These are phyloP conservation scores for Alternaria alternata DNA, from an alignment of 2,329 filamentous ascomycete species.

Conservation along the genomic window DNA sequence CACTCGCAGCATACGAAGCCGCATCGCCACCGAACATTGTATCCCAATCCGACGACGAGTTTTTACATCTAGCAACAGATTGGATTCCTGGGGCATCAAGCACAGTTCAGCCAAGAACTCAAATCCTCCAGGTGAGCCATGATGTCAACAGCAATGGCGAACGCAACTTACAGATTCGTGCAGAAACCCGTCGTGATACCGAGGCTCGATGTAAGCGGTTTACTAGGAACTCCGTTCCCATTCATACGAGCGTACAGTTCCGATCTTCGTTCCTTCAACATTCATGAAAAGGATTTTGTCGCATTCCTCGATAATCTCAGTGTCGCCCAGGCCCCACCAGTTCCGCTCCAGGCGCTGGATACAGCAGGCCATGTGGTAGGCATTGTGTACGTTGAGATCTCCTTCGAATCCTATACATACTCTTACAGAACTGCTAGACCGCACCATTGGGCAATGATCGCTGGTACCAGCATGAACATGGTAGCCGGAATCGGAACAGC, in stretches of 20 bases:
- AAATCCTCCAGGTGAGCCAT: background rate
- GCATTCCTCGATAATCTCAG: background rate
- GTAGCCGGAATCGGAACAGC: background rate
- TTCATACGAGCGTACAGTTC: background rate
- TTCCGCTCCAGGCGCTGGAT: background rate
- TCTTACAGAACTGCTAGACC: background rate
- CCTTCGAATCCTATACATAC: background rate
- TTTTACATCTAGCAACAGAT: background rate
- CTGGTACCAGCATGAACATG: background rate
- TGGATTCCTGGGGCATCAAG: background rate
- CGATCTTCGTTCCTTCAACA: background rate
- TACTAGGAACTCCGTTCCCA: background rate
- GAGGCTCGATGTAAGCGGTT: background rate
- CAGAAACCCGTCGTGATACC: conserved; percentile 2
- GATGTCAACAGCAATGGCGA: background rate
- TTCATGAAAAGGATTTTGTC: background rate
- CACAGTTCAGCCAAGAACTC: background rate
- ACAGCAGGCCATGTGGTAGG: background rate
- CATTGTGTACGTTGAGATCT: no score
- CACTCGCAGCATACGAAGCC: background rate
- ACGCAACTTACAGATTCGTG: background rate
- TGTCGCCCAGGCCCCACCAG: background rate
- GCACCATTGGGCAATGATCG: background rate
- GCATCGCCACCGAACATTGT: background rate
- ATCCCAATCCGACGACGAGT: background rate